Percentiles rank a stretch among this genome's conserved stretches.
Conservation (phyloP, 106 monocot species). For the Xerophyta viscosa region DNA sequence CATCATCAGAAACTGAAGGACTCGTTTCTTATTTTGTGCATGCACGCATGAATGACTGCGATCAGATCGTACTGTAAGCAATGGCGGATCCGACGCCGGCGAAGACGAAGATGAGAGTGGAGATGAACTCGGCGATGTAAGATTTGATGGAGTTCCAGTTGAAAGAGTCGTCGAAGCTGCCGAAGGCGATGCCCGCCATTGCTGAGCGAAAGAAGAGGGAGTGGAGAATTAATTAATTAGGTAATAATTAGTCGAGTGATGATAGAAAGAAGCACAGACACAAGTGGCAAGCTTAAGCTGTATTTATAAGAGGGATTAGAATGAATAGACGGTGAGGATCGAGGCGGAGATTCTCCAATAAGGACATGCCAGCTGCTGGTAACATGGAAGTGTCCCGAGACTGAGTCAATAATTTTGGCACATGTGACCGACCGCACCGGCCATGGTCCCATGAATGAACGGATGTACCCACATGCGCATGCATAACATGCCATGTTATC, state of each 20-base stretch:
- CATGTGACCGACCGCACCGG: conserved; percentile 6
- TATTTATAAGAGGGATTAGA: no score
- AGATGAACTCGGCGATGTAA: conserved; percentile 48
- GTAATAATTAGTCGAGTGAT: no score
- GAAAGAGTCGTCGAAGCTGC: conserved; percentile 44
- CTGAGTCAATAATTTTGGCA: conserved; percentile 8
- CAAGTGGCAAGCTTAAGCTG: no score
- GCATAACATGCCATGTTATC: no score
- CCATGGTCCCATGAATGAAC: no score
- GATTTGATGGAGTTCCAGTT: conserved; percentile 28
- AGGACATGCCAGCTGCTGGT: conserved; percentile 12
- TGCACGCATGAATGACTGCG: no score
- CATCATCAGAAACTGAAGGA: no score
- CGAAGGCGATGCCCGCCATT: conserved; percentile 27
- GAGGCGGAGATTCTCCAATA: conserved; percentile 22
- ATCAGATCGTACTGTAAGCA: conserved; percentile 29
- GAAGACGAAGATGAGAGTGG: conserved; percentile 22
- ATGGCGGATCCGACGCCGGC: conserved; percentile 37
- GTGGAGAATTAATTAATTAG: background rate
- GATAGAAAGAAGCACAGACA: no score
- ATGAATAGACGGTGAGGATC: background rate
- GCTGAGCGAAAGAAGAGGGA: background rate
- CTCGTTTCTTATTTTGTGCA: no score
- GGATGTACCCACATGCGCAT: no score
- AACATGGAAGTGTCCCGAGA: conserved; percentile 23